Conservation (phyloP, 2,329 filamentous ascomycete species). For the Didymella segeticola region DNA sequence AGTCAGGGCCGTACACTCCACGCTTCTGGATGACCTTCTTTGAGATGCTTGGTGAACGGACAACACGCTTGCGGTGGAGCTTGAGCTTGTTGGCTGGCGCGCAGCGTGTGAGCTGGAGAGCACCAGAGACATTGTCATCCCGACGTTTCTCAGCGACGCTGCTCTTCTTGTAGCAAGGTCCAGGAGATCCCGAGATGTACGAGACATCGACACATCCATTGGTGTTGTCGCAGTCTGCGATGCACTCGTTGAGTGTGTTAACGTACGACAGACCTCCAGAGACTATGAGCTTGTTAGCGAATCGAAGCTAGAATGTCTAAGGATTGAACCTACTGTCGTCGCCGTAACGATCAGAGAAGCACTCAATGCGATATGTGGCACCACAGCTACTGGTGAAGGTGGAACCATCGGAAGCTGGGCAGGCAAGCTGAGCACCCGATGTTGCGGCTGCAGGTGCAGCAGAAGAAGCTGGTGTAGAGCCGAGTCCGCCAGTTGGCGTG, state of each 20-base stretch:
- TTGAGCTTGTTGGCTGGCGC: slow-evolving; percentile 1
- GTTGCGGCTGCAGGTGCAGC: background rate
- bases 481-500: slow-evolving; percentile 9
- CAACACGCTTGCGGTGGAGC: slow-evolving; percentile 11
- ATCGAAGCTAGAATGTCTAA: too few species aligned
- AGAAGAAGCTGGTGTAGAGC: background rate
- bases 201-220: slow-evolving; percentile 31
- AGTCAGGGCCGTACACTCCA: slow-evolving; percentile 11
- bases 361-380: slow-evolving; percentile 31
- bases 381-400: slow-evolving; percentile 26
- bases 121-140: slow-evolving; percentile 29
- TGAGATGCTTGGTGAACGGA: background rate
- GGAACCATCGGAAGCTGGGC: slow-evolving; percentile 24
- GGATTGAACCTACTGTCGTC: slow-evolving; percentile 23
- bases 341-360: slow-evolving; percentile 31
- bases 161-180: slow-evolving; percentile 38
- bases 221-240: slow-evolving; percentile 29
- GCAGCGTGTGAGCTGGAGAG: slow-evolving; percentile 17
- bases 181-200: slow-evolving; percentile 20
- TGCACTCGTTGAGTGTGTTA: slow-evolving; percentile 22
- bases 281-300: slow-evolving; percentile 19
- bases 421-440: slow-evolving; percentile 5
- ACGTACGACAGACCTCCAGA: slow-evolving; percentile 12
- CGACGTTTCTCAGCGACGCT: slow-evolving; percentile 7
- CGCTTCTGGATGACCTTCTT: slow-evolving; percentile 9